A percentile compares a stretch with the other conserved stretches of the same genome.
These are phyloP conservation scores for Zymoseptoria pseudotritici DNA, from an alignment of 2,329 filamentous ascomycete species.

Conservation along the genomic window DNA sequence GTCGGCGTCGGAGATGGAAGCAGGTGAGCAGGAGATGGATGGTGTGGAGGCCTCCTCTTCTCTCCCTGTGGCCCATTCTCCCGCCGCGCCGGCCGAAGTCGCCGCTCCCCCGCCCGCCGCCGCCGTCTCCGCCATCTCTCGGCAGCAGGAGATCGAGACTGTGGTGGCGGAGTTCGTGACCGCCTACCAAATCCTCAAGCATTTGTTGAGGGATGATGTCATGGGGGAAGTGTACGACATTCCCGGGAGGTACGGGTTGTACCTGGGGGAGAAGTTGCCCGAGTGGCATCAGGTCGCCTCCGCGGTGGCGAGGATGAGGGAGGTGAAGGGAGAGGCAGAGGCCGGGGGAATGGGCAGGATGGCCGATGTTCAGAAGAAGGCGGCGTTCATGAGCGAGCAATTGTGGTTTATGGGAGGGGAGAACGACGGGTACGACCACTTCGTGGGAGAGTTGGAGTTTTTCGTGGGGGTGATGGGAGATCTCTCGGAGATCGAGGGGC, in stretches of 20 bases:
- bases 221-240: neutral
- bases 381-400: neutral
- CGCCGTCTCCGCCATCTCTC: neutral
- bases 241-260: neutral
- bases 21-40: neutral
- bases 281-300: neutral
- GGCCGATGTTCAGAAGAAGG: neutral
- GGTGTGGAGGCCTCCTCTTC: neutral
- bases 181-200: neutral
- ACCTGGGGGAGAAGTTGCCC: neutral
- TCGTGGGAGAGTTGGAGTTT: neutral
- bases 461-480: neutral
- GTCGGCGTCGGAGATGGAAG: neutral
- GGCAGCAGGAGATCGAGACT: neutral
- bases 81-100: neutral
- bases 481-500: neutral
- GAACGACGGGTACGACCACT: neutral
- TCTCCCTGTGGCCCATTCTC: neutral
- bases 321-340: neutral
- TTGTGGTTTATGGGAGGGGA: neutral
- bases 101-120: neutral
- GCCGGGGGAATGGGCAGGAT: neutral
- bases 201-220: neutral
- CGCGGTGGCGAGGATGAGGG: neutral
- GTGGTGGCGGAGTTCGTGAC: neutral